Evolutionary conservation across 148 eudicot genomes (phyloP), one percentile per base, ranked within the genome.

Genomic region (Amaranthus cruentus): DNA sequence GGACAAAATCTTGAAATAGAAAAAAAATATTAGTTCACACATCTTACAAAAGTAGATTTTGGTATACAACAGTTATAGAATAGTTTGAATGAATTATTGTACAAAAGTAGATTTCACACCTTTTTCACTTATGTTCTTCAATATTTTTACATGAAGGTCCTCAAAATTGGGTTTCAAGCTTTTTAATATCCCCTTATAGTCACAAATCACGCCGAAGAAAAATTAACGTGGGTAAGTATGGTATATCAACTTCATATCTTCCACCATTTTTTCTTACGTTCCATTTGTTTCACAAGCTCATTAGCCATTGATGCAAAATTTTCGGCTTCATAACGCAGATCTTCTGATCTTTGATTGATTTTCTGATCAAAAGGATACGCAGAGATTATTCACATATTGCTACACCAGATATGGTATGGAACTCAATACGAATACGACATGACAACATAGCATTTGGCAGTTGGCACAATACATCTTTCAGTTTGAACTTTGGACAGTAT

Each of bases 281-380:
- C 93, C 97, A 91, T 89, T 2, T 75, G 84, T 78, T 82, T 87
- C 47, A 83, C 91, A 6, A 89, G 91, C 80, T 91, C 97, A 68
- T 91, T 83, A 12, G 93, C 90, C 82, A 89, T 76, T 46, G 94
- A 89, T 18, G 93, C 91, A 75, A 91, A 89, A 74, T 87, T 90
- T 81, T 91, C 91, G 21, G 97, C 97, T 72, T 83, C 94, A 75
- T 71, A 73, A 14, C 76, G 86, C 61, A 91, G 79, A 50, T 91
- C 97, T 81, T 86, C 88, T 4, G 97, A 83, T 80, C 86, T 77
- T 76, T 74, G 73, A 84, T 83, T 86, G 74, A 91, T 83, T 79
- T 82, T 84, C 94, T 91, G 90, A 80, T 62, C 18, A 56, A 47
- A 74, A 78, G 52, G 46, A 44, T 28, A 82, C 53, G 54, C 60